A percentile compares a stretch with the other conserved stretches of the same genome.
Conservation (phyloP, 2,329 filamentous ascomycete genomes). For the Aspergillus sp. region DNA sequence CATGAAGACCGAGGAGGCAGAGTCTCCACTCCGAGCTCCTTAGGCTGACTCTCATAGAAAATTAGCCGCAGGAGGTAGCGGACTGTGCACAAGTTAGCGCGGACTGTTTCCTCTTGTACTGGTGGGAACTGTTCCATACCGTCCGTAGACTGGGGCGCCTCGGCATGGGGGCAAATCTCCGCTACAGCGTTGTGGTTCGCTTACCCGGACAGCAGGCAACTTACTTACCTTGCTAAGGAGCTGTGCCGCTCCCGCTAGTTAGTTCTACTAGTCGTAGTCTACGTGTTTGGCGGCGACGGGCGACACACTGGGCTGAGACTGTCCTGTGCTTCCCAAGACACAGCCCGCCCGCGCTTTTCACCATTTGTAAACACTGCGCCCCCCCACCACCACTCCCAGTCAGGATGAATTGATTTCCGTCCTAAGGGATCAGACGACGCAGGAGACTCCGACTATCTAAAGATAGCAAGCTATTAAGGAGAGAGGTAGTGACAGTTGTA, state of each 20-base stretch:
- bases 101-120: slow-evolving; percentile 4
- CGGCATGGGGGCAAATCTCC: slow-evolving; percentile 10
- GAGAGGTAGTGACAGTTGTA: too few relatives aligned
- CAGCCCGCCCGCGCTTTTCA: not conserved
- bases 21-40: not conserved
- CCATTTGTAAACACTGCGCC: too few relatives aligned
- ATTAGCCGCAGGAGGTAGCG: slow-evolving; percentile 14
- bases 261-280: not conserved
- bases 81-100: slow-evolving; percentile 18
- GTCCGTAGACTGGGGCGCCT: not conserved
- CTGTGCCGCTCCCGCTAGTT: slow-evolving; percentile 4
- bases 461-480: too few relatives aligned
- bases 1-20: not conserved
- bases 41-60: not conserved
- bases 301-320: slow-evolving; percentile 1
- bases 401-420: too few relatives aligned
- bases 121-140: slow-evolving; percentile 3
- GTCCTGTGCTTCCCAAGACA: slow-evolving; percentile 1
- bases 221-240: not conserved
- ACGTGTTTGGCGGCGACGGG: slow-evolving; percentile 14
- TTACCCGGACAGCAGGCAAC: slow-evolving; percentile 16
- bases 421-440: too few relatives aligned
- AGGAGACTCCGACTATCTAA: too few relatives aligned
- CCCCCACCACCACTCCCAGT: too few relatives aligned
- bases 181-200: slow-evolving; percentile 14